These are phyloP conservation scores for Stylonectria norvegica DNA, from an alignment of 2,329 filamentous ascomycete genomes.

Conservation along the genomic window DNA sequence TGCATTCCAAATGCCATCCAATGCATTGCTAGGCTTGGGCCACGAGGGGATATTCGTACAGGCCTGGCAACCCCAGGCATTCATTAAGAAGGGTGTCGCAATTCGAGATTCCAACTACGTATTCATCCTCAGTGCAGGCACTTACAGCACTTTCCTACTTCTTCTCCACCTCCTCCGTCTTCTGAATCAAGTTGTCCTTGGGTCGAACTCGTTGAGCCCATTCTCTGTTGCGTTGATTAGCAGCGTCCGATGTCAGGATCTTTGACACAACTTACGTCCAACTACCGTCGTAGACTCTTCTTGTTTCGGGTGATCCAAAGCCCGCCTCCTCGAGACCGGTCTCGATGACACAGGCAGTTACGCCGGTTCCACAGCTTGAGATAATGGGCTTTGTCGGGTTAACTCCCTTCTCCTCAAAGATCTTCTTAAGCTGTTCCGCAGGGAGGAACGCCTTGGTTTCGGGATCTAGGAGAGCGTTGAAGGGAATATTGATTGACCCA, in stretches of 20 bases:
- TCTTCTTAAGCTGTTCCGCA: slow-evolving; percentile 63
- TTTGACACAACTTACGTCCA: slow-evolving; percentile 73
- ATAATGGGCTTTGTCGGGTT: slow-evolving; percentile 79
- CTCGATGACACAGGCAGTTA: slow-evolving; percentile 89
- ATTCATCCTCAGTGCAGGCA: slow-evolving; percentile 14
- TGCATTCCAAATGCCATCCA: slow-evolving; percentile 8
- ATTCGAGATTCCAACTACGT: slow-evolving; percentile 19
- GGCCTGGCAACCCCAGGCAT: slow-evolving; percentile 22
- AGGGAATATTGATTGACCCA: slow-evolving; percentile 77
- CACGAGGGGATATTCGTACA: slow-evolving; percentile 28
- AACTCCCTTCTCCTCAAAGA: slow-evolving; percentile 78
- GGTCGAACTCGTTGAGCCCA: slow-evolving; percentile 65
- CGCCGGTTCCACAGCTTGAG: slow-evolving; percentile 86
- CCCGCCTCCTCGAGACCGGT: slow-evolving; percentile 77
- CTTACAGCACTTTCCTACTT: slow-evolving; percentile 1
- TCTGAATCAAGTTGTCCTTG: slow-evolving; percentile 60
- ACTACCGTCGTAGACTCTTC: slow-evolving; percentile 88
- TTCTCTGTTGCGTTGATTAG: slow-evolving; percentile 46
- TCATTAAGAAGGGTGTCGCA: slow-evolving; percentile 33
- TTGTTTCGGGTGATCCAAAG: slow-evolving; percentile 62
- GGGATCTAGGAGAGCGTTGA: slow-evolving; percentile 75
- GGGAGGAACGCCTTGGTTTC: slow-evolving; percentile 77
- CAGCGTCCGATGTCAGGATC: slow-evolving; percentile 4
- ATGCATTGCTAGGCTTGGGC: slow-evolving; percentile 20
- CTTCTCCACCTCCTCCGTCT: slow-evolving; percentile 36